Evolutionary conservation across 2,329 filamentous ascomycete species (phyloP).

Genomic region (Penicillium janthinellum): DNA sequence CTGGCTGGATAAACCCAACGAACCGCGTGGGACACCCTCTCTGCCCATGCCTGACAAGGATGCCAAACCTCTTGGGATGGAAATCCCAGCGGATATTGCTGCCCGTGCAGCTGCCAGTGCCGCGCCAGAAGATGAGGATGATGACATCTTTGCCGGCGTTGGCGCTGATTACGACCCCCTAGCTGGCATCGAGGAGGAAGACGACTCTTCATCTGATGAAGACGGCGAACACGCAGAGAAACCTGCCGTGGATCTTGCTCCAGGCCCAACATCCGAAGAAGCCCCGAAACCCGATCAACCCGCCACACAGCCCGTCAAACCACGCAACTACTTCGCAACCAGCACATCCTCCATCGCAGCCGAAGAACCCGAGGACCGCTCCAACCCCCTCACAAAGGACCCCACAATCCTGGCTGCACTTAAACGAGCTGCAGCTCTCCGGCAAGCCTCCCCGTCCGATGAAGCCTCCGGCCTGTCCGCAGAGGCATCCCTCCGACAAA

Average conservation of each 20-base stretch:
- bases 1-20: constrained; percentile 50
- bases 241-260: neutral
- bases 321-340: constrained; percentile 52
- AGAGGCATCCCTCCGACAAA: constrained; percentile 68
- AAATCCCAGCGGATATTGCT: constrained; percentile 49
- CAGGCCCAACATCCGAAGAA: neutral
- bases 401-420: constrained; percentile 80
- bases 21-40: constrained; percentile 22
- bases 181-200: constrained; percentile 53
- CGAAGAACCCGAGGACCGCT: constrained; percentile 46
- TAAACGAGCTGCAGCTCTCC: constrained; percentile 74
- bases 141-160: constrained; percentile 64
- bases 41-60: constrained; percentile 49
- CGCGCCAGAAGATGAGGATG: constrained; percentile 51
- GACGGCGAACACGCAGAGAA: constrained; percentile 30
- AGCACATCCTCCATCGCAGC: constrained; percentile 46
- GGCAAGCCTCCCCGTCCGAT: constrained; percentile 47
- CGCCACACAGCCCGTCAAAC: constrained; percentile 22
- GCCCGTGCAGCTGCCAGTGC: constrained; percentile 35
- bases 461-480: constrained; percentile 54
- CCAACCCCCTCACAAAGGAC: constrained; percentile 62
- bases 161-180: constrained; percentile 64
- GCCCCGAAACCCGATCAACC: constrained; percentile 13
- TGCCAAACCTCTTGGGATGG: constrained; percentile 53
- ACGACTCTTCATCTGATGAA: constrained; percentile 47